Conservation (phyloP, 495 filamentous ascomycete genomes). For the Neurospora sp. region DNA sequence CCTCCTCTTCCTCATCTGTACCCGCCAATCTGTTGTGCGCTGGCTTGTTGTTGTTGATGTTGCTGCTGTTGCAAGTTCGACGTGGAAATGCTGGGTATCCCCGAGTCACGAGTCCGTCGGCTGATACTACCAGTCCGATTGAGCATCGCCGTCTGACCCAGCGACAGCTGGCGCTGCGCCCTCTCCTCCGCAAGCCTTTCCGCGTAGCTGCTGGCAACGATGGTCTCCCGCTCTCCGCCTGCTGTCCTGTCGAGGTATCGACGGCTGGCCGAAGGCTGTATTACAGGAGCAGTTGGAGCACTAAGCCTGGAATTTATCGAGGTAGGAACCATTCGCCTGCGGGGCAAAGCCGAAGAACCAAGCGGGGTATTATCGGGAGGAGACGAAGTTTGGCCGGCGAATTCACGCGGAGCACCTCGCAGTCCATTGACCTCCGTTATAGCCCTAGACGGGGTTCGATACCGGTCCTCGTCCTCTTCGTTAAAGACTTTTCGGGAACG, state of each 20-base stretch:
- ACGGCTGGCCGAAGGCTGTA: slow-evolving; percentile 21
- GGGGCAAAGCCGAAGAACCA: slow-evolving; percentile 32
- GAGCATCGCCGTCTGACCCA: slow-evolving; percentile 28
- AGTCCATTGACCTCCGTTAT: slow-evolving; percentile 43
- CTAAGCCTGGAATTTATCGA: slow-evolving; percentile 28
- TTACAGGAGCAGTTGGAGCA: slow-evolving; percentile 12
- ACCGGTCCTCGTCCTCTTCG: slow-evolving; percentile 37
- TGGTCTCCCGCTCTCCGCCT: slow-evolving; percentile 24
- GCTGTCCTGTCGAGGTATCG: slow-evolving; percentile 38
- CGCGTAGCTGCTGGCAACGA: slow-evolving; percentile 15
- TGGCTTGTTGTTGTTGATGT: background rate
- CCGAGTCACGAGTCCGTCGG: slow-evolving; percentile 28
- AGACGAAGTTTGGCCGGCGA: slow-evolving; percentile 14
- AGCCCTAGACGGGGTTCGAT: slow-evolving; percentile 46
- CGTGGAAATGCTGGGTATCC: slow-evolving; percentile 15
- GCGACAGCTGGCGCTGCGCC: slow-evolving; percentile 28
- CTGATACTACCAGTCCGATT: slow-evolving; percentile 33
- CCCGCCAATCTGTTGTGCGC: background rate
- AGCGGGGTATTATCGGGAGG: slow-evolving; percentile 20
- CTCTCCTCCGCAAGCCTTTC: slow-evolving; percentile 35
- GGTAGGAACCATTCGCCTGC: slow-evolving; percentile 30
- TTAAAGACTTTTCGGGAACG: slow-evolving; percentile 32
- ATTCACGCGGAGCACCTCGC: slow-evolving; percentile 24
- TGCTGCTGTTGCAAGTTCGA: background rate
- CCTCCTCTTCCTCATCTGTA: background rate